A percentile compares a stretch with the other conserved stretches of the same genome.
Conservation (phyloP, 148 eudicot species). For the Cornus controversa region DNA sequence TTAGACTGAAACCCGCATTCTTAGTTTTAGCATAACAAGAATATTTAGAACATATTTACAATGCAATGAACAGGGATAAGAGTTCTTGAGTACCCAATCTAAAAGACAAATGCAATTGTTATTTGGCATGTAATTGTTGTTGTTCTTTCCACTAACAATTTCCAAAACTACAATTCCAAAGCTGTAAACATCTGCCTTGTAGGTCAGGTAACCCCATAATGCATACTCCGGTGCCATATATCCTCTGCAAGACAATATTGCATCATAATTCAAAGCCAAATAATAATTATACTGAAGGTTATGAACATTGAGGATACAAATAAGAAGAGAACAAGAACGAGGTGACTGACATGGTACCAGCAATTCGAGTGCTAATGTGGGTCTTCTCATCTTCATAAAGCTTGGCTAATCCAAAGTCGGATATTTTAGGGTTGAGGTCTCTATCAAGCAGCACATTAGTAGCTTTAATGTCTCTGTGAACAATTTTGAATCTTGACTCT, state of each 20-base stretch:
- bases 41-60: slow-evolving; percentile 1
- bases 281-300: neutral
- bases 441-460: slow-evolving; percentile 45
- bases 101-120: slow-evolving; percentile 33
- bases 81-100: slow-evolving; percentile 36
- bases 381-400: slow-evolving; percentile 53
- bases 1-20: too few species aligned
- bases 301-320: neutral
- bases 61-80: neutral
- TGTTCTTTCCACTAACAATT: slow-evolving; percentile 50
- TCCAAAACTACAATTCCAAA: slow-evolving; percentile 46
- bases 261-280: neutral
- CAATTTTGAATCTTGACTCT: slow-evolving; percentile 45
- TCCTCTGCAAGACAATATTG: slow-evolving; percentile 35
- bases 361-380: slow-evolving; percentile 51
- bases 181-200: slow-evolving; percentile 54
- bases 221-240: slow-evolving; percentile 69
- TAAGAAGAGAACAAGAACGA: neutral
- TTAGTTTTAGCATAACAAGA: neutral
- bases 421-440: slow-evolving; percentile 43
- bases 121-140: slow-evolving; percentile 44
- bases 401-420: slow-evolving; percentile 50
- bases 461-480: slow-evolving; percentile 54
- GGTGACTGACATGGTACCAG: slow-evolving; percentile 46
- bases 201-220: slow-evolving; percentile 45